Evolutionary conservation across 1,284 basidiomycete genomes (phyloP).

Genomic region (Ceratobasidium sp.): DNA sequence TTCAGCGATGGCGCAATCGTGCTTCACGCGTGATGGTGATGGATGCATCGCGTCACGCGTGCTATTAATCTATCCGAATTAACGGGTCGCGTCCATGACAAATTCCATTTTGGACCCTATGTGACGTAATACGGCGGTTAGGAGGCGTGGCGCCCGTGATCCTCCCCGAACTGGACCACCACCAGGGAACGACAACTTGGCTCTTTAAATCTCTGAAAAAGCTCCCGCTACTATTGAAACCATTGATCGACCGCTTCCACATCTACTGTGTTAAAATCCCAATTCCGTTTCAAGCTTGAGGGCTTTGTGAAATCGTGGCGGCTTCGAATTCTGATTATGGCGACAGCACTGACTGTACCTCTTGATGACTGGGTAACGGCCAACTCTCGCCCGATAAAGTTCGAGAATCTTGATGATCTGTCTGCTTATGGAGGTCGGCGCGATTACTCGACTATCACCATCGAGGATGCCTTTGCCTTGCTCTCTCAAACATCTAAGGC

Average conservation of each 20-base stretch:
- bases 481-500: constrained; percentile 20
- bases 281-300: not conserved
- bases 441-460: constrained; percentile 9
- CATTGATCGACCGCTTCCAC: too few species aligned
- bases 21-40: constrained; percentile 8
- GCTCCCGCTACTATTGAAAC: too few species aligned
- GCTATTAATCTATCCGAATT: too few species aligned
- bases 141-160: not conserved
- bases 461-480: constrained; percentile 30
- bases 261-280: not conserved
- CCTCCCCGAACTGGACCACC: not conserved
- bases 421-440: not conserved
- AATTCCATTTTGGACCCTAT: not conserved
- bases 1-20: constrained; percentile 39
- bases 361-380: constrained; percentile 38
- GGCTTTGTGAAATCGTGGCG: not conserved
- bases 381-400: not conserved
- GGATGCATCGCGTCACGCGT: constrained; percentile 3
- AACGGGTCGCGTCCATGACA: too few species aligned
- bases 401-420: not conserved
- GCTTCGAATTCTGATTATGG: not conserved
- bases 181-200: not conserved
- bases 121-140: not conserved
- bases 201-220: not conserved
- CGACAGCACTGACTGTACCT: constrained; percentile 18